Conservation (phyloP, 306 rosid species). For the Prunus salicina region DNA sequence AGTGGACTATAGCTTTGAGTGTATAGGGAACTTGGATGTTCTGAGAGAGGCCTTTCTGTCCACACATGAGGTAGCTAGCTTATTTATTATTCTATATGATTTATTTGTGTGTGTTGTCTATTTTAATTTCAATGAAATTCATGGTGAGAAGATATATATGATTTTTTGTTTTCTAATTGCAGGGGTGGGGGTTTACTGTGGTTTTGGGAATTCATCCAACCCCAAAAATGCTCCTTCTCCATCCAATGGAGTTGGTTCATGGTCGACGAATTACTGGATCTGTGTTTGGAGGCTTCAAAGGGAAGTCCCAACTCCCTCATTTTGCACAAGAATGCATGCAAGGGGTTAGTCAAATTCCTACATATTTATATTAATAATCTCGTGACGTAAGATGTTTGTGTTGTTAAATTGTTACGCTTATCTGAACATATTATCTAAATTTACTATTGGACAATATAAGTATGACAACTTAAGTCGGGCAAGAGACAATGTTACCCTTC, state of each 20-base stretch:
- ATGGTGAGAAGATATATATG: not conserved
- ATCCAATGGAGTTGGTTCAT: constrained; percentile 77
- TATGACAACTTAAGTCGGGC: not conserved
- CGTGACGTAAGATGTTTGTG: not conserved
- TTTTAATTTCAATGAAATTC: too few species aligned
- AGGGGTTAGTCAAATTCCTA: constrained; percentile 42
- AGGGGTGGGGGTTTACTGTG: constrained; percentile 86
- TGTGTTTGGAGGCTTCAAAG: constrained; percentile 81
- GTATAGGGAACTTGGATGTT: constrained; percentile 53
- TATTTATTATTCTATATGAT: not conserved
- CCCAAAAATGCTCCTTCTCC: constrained; percentile 64
- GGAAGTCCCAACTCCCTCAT: constrained; percentile 62
- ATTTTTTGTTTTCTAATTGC: not conserved
- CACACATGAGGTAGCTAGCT: constrained; percentile 45
- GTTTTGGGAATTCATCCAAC: constrained; percentile 63
- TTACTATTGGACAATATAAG: not conserved
- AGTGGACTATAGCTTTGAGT: constrained; percentile 69
- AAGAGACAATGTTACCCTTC: not conserved
- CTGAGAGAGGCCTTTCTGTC: constrained; percentile 63
- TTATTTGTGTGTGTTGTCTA: not conserved
- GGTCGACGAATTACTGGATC: constrained; percentile 59
- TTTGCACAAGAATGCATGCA: constrained; percentile 61
- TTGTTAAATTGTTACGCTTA: not conserved
- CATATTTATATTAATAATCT: not conserved
- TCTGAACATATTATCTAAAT: not conserved